Base-by-base conservation (phyloP, 495 filamentous ascomycete genomes). In the Penicillium pancosmium region DNA sequence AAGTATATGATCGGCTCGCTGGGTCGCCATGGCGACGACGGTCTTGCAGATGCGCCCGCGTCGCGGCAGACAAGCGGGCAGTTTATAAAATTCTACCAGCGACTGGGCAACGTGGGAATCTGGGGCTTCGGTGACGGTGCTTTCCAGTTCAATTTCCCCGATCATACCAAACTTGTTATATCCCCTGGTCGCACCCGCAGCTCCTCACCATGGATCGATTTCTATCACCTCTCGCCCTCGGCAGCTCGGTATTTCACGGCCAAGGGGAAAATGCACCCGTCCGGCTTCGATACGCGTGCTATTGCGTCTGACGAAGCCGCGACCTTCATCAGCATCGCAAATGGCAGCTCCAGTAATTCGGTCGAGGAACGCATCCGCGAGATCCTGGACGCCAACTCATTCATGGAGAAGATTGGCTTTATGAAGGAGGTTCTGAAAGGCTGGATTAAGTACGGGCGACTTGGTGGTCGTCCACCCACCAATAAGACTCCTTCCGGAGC, bases 81-180 rank as follows among this genome's bases (percentile, higher is more conserved):
- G 50, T 89, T 91, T 33, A 86, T 95, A 49, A 91, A 87, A 13
- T 96, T 96, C 68, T 95, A 96, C 72, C 90, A 96, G 73, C 82
- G 92, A 36, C 84, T 93, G 53, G 90, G 93, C 13, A 91, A 92
- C 66, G 88, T 93, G 35, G 90, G 91, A 27, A 86, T 92, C 67
- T 93, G 93, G 93, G 89, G 87, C 57, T 97, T 96, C 58, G 83
- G 82, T 35, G 91, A 97, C 70, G 92, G 92, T 1, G 87, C 91
- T 62, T 86, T 97, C 65, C 91, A 93, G 84, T 90, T 97, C 75
- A 97, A 98, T 73, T 98, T 97, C 75, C 92, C 93, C 7, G 94
- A 98, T 62, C 94, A 98, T 69, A 97, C 94, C 31, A 98, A 98
- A 70, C 81, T 96, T 25, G 84, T 95, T 4, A 77, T 96, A 49